These are phyloP conservation scores for Akanthomyces lecanii DNA, from an alignment of 2,329 filamentous ascomycete genomes.

Conservation along the genomic window DNA sequence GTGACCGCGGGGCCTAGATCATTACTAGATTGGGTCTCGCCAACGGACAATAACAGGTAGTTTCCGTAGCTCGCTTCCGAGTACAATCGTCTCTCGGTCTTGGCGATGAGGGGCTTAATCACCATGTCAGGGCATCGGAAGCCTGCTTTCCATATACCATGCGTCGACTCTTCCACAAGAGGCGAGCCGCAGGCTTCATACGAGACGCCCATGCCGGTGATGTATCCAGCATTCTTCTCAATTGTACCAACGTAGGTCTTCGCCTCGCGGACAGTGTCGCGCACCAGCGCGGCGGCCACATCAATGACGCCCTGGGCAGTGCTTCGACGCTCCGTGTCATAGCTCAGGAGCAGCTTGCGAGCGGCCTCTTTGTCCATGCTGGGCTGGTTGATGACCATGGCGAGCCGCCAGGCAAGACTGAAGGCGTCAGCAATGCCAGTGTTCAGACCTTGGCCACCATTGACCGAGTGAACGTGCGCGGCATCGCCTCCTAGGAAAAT, in stretches of 20 bases:
- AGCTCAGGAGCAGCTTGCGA: conserved; percentile 35
- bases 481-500: conserved; percentile 53
- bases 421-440: conserved; percentile 55
- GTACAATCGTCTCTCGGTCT: conserved; percentile 28
- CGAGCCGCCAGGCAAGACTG: conserved; percentile 51
- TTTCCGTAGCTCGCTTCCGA: conserved; percentile 30
- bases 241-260: conserved; percentile 45
- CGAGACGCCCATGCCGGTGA: conserved; percentile 43
- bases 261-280: conserved; percentile 40
- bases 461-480: conserved; percentile 52
- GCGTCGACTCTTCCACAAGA: conserved; percentile 30
- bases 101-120: conserved; percentile 19
- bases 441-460: conserved; percentile 56
- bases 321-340: conserved; percentile 40
- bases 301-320: conserved; percentile 43
- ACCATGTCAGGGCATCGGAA: conserved; percentile 35
- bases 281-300: conserved; percentile 42
- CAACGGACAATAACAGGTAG: conserved; percentile 27
- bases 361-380: conserved; percentile 22
- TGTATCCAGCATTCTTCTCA: conserved; percentile 44
- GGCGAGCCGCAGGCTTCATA: conserved; percentile 34
- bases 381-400: conserved; percentile 24
- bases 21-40: not conserved
- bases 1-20: not conserved
- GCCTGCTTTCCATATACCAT: conserved; percentile 36